These are phyloP conservation scores for Suillus brevipes DNA, from an alignment of 768 basidiomycete species.

Conservation along the genomic window DNA sequence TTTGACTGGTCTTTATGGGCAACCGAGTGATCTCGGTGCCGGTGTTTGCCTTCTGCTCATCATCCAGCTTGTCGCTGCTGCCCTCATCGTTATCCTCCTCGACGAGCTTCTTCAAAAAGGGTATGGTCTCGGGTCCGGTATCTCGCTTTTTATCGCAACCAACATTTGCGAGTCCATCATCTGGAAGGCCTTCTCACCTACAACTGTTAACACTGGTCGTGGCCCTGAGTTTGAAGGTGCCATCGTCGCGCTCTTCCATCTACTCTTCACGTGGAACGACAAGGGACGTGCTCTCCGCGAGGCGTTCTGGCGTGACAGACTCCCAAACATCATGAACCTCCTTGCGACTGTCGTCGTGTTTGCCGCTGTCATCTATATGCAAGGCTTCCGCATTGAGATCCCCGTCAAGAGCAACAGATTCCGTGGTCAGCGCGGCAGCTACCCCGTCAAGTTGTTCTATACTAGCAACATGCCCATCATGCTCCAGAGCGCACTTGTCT, in stretches of 20 bases:
- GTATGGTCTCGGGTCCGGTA: constrained; percentile 97
- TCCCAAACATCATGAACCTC: constrained; percentile 98
- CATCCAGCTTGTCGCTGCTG: constrained; percentile 91
- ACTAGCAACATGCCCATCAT: constrained; percentile 99
- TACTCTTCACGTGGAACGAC: constrained; percentile 97
- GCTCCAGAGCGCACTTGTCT: constrained; percentile 91
- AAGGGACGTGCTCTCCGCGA: constrained; percentile 95
- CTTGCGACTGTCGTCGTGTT: constrained; percentile 91
- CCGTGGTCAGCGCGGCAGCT: constrained; percentile 93
- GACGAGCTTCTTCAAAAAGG: constrained; percentile 99
- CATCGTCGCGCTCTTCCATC: constrained; percentile 93
- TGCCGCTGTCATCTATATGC: constrained; percentile 94
- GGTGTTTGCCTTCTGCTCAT: constrained; percentile 97
- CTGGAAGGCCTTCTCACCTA: constrained; percentile 99
- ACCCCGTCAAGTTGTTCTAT: constrained; percentile 98
- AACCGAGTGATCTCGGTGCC: constrained; percentile 88
- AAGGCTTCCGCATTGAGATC: constrained; percentile 98
- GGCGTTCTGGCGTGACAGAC: constrained; percentile 96
- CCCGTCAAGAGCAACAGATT: constrained; percentile 96
- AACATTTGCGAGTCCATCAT: constrained; percentile 99
- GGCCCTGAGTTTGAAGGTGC: constrained; percentile 99
- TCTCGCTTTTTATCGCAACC: constrained; percentile 98
- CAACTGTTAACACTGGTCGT: constrained; percentile 96
- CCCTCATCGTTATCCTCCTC: constrained; percentile 96
- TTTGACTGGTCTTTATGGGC: constrained; percentile 94